Evolutionary conservation across 148 eudicot genomes (phyloP), one percentile per base, ranked within the genome.

Genomic region (Vaccinium myrtillus): DNA sequence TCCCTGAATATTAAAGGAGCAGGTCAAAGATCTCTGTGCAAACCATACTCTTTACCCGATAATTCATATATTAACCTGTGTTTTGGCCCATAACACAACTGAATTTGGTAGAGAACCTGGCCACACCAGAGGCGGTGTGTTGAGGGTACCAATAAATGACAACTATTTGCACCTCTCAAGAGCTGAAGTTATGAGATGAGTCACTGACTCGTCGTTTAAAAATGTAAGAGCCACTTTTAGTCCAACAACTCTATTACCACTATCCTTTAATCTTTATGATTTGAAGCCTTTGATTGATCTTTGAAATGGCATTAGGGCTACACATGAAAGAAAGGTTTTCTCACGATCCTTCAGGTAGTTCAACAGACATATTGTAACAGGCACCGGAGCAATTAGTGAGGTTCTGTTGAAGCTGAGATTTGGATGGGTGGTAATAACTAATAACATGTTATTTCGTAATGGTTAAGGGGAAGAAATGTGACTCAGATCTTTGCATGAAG

Each of bases 321-420:
- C 36, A 11, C 73, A 4, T 10, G 15, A 30, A 67, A 73, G 77
- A 36, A 77, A 50, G 15, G 39, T 18, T 4, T 77, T 77, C 18
- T n/a, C 54, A 30, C 53, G 10, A 54, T 6, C 58, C 79, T 49
- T 11, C 32, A 46, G 25, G 11, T 14, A 43, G 71, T 43, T 61
- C 19, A 8, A 59, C 19, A 43, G 8, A 21, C 30, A 11, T 32
- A n/a, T 59, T 12, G 46, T 4, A 56, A 32, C 36, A 80, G 69
- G 69, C 71, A 58, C 51, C 36, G 4, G 71, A 59, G 19, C 53
- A 8, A 59, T 58, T 19, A 11, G 51, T 59, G 51, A 39, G 43
- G 56, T 77, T 48, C 51, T 74, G 71, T 59, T 80, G 70, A 36
- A 80, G 18, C 70, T 56, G 70, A 43, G 32, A 19, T 59, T 36